Evolutionary conservation across 2,329 filamentous ascomycete species (phyloP).

Genomic region (Apiospora phragmitis): DNA sequence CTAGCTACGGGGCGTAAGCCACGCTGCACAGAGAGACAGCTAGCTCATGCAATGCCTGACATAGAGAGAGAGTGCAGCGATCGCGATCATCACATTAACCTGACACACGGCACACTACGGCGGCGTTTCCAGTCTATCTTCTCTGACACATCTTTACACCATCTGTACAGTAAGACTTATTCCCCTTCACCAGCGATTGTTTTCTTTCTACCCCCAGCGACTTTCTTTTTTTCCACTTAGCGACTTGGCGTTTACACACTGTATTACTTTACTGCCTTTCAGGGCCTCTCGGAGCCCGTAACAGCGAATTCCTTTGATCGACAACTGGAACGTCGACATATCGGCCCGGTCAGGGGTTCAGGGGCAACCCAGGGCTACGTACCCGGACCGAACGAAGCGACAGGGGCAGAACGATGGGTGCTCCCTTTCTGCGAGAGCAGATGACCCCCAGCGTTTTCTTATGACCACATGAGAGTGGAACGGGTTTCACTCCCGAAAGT

Average conservation of each 20-base stretch:
- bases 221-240: background rate
- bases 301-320: background rate
- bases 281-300: background rate
- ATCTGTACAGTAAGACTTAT: slow-evolving; percentile 3
- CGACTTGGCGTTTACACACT: background rate
- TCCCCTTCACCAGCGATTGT: background rate
- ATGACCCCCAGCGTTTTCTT: background rate
- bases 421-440: background rate
- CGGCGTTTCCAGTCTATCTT: background rate
- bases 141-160: background rate
- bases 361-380: background rate
- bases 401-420: background rate
- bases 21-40: background rate
- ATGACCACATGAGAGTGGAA: background rate
- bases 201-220: background rate
- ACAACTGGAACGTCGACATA: background rate
- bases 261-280: background rate
- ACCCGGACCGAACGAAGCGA: background rate
- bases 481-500: background rate
- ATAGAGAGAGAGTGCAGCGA: background rate
- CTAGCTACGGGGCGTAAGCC: background rate
- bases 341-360: background rate
- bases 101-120: background rate
- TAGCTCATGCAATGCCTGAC: background rate
- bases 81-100: background rate